phyloP scores from a whole-genome alignment of 225 moss, liverwort and hornwort genomes.

The Straminergon stramineum region DNA sequence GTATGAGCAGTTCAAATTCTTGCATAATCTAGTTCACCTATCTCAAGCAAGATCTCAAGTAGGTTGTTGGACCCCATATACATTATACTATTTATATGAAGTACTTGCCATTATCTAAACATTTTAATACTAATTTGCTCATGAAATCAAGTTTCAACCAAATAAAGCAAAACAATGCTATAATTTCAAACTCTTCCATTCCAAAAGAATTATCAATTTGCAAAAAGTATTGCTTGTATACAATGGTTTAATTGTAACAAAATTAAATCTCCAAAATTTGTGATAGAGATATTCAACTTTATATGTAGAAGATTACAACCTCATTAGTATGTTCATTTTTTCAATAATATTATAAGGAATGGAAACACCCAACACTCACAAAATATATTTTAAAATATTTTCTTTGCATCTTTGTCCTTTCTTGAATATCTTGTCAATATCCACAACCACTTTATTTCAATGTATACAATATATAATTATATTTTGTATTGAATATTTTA shows the following conservation, averaged over 20 bases:
- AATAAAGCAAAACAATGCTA: background rate
- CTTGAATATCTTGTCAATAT: background rate
- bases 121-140: background rate
- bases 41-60: accelerated
- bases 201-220: background rate
- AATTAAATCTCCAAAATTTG: background rate
- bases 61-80: background rate
- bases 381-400: background rate
- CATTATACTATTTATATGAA: background rate
- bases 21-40: background rate
- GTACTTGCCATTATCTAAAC: background rate
- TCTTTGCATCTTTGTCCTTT: background rate
- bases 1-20: accelerated
- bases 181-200: background rate
- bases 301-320: background rate
- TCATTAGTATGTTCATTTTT: background rate
- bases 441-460: background rate
- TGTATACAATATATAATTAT: background rate
- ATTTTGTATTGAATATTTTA: background rate
- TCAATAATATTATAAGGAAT: background rate
- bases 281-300: background rate
- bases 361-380: accelerated
- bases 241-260: background rate
- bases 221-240: background rate
- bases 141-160: background rate